A percentile compares a stretch with the other conserved stretches of the same genome.
Evolutionary conservation across 306 rosid genomes (phyloP).

Genomic region (Ormosia semicastrata): DNA sequence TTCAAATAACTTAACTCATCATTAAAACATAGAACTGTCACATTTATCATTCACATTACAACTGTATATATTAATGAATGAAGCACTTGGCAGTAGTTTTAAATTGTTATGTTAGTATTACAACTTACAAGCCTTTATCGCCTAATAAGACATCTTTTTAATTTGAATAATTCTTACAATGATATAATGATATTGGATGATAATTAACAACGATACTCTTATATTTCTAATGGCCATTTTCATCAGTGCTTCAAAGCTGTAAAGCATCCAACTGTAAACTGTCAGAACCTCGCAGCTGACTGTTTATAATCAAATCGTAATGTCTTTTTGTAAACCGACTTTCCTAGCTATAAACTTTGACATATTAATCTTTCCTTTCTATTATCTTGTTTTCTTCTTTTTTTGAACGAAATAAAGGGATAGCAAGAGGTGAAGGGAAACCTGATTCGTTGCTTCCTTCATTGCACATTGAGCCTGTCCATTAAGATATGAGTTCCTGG

Average conservation of each 20-base stretch:
- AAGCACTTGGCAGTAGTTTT: conserved; percentile 5
- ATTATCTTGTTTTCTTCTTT: neutral
- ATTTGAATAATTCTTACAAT: neutral
- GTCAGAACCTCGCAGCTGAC: neutral
- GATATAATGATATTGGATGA: neutral
- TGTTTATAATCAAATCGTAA: neutral
- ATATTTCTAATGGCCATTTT: neutral
- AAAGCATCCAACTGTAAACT: neutral
- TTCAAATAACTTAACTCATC: too few relatives aligned
- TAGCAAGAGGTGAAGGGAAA: conserved; percentile 1
- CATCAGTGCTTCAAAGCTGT: neutral
- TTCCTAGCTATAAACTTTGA: neutral
- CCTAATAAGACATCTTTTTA: neutral
- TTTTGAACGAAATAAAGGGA: neutral
- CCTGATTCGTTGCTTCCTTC: conserved; percentile 5
- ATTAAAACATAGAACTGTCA: neutral
- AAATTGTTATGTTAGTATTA: neutral
- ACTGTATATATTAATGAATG: neutral
- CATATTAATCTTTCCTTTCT: neutral
- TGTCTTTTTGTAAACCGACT: neutral
- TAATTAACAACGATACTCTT: neutral
- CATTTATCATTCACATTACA: neutral
- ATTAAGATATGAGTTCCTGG: neutral
- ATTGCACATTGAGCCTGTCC: neutral
- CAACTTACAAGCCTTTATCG: neutral